Percentiles rank a stretch among this genome's conserved stretches.
Evolutionary conservation across 129 eudicot species (phyloP).

Genomic region (Arctium minus): DNA sequence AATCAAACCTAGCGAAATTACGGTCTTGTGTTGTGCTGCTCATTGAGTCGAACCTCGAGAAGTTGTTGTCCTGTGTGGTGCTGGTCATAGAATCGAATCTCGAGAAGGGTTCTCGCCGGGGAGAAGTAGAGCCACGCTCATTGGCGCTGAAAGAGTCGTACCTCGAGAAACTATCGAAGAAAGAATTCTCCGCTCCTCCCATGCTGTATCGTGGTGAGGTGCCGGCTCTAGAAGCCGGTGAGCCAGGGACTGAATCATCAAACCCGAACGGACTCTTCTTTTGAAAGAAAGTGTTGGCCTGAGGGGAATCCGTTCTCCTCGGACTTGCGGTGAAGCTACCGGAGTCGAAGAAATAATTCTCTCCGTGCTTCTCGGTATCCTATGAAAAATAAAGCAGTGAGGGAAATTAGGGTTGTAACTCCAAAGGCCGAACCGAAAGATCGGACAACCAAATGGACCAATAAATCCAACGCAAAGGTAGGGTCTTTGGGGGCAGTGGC

Average conservation of each 20-base stretch:
- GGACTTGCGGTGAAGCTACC: constrained; percentile 71
- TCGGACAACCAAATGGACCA: too few species aligned
- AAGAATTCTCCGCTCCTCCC: constrained; percentile 60
- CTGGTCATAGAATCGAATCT: constrained; percentile 55
- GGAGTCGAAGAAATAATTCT: constrained; percentile 65
- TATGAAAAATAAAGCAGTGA: constrained; percentile 17
- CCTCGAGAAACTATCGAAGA: constrained; percentile 52
- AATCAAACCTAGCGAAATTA: constrained; percentile 54
- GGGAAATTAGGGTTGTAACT: background rate
- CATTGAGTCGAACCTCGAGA: constrained; percentile 65
- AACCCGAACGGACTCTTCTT: constrained; percentile 57
- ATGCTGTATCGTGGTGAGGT: constrained; percentile 67
- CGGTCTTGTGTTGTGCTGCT: constrained; percentile 40
- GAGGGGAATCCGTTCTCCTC: constrained; percentile 54
- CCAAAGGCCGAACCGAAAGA: too few species aligned
- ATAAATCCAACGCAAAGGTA: too few species aligned
- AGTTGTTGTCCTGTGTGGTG: constrained; percentile 25
- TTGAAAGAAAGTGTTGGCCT: constrained; percentile 37
- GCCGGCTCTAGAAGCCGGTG: constrained; percentile 64
- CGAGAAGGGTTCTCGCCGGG: constrained; percentile 35
- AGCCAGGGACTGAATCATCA: constrained; percentile 71
- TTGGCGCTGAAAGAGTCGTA: constrained; percentile 45
- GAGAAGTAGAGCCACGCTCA: constrained; percentile 44
- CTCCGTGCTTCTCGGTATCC: constrained; percentile 68
- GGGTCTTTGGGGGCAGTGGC: too few species aligned